Evolutionary conservation across 441 rosid species (phyloP).

Genomic region (Theobroma grandiflorum): DNA sequence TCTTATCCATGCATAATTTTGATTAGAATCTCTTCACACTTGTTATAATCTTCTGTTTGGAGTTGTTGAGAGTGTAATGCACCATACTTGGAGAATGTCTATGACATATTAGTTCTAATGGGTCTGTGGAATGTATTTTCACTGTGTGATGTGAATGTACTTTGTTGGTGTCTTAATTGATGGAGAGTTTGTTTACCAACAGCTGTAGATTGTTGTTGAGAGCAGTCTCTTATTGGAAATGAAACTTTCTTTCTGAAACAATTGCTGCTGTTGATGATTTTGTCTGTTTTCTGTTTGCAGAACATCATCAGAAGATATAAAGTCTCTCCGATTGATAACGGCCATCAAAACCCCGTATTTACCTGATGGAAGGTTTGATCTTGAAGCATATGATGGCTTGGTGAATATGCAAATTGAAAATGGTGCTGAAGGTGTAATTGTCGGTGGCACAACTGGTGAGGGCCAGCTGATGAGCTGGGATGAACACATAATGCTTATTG

Average conservation of each 20-base stretch:
- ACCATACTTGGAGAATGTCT: neutral
- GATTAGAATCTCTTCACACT: neutral
- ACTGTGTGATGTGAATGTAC: neutral
- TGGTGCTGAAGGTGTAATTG: conserved; percentile 84
- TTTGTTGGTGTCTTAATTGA: neutral
- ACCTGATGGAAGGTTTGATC: conserved; percentile 94
- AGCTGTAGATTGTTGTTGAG: neutral
- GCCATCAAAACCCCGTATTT: conserved; percentile 90
- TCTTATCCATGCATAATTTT: neutral
- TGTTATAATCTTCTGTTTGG: conserved; percentile 4
- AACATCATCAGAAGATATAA: conserved; percentile 74
- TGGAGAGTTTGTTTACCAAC: neutral
- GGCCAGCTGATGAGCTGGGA: conserved; percentile 98
- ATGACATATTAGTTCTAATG: neutral
- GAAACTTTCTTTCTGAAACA: conserved; percentile 3
- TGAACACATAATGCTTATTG: conserved; percentile 91
- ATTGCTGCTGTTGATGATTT: neutral
- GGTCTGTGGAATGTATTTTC: neutral
- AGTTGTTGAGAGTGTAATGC: neutral
- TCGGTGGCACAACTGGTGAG: conserved; percentile 94
- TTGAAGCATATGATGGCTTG: conserved; percentile 82
- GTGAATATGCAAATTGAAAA: conserved; percentile 71
- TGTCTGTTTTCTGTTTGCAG: conserved; percentile 43
- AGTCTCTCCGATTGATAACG: conserved; percentile 76
- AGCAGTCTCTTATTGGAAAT: neutral